Evolutionary conservation across 83 land plant genomes (phyloP).

Genomic region (Picea abies): DNA sequence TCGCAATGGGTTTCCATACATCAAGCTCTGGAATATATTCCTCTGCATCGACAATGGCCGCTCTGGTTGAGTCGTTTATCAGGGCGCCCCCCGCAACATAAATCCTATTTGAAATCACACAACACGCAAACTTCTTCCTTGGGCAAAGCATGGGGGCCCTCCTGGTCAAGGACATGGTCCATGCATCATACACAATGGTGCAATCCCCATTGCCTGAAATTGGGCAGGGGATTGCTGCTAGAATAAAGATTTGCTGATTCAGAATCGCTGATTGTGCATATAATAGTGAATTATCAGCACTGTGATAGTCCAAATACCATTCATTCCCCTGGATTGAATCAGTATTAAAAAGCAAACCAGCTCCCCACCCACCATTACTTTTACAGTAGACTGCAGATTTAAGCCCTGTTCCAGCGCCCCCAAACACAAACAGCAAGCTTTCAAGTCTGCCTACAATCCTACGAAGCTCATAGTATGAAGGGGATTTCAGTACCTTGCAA

Average conservation of each 20-base stretch:
- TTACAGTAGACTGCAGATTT: slow-evolving; percentile 27
- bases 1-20: slow-evolving; percentile 66
- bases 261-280: slow-evolving; percentile 66
- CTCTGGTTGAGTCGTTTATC: slow-evolving; percentile 23
- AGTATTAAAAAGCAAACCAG: slow-evolving; percentile 21
- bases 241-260: slow-evolving; percentile 54
- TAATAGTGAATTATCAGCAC: slow-evolving; percentile 31
- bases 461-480: slow-evolving; percentile 45
- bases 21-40: slow-evolving; percentile 76
- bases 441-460: slow-evolving; percentile 35
- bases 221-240: slow-evolving; percentile 47
- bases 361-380: slow-evolving; percentile 19
- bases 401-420: slow-evolving; percentile 47
- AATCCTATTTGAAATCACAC: slow-evolving; percentile 61
- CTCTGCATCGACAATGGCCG: slow-evolving; percentile 67
- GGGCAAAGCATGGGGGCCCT: slow-evolving; percentile 64
- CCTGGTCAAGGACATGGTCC: slow-evolving; percentile 51
- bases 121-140: slow-evolving; percentile 86
- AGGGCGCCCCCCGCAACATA: slow-evolving; percentile 84
- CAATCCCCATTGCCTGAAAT: slow-evolving; percentile 23
- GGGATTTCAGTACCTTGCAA: slow-evolving; percentile 31
- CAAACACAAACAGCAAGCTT: slow-evolving; percentile 50
- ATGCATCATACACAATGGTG: slow-evolving; percentile 70
- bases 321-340: slow-evolving; percentile 17
- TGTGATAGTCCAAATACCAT: slow-evolving; percentile 17